phyloP scores from a whole-genome alignment of 176 grass and related monocot species.

The Elymus sibiricus region DNA sequence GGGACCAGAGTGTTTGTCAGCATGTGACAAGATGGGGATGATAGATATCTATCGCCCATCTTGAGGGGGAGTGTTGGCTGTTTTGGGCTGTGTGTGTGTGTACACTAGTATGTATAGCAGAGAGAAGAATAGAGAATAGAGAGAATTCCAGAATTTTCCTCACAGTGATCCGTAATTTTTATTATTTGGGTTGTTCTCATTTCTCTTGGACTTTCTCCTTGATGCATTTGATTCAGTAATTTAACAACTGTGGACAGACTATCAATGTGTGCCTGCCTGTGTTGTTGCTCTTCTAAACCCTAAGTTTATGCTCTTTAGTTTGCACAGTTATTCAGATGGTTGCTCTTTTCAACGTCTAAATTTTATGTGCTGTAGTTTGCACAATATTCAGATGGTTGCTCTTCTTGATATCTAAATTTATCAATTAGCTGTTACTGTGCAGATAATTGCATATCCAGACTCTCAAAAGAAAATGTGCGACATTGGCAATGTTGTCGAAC shows the following conservation, averaged over 20 bases:
- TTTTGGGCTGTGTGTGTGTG: background rate
- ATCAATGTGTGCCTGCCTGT: background rate
- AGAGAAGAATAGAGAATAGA: background rate
- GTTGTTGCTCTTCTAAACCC: background rate
- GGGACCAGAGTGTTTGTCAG: background rate
- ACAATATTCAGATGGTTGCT: background rate
- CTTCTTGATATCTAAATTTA: background rate
- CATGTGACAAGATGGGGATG: background rate
- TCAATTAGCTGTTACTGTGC: constrained; percentile 11
- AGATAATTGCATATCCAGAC: constrained; percentile 31
- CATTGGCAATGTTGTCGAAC: background rate
- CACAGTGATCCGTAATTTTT: background rate
- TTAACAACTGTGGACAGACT: background rate
- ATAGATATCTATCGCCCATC: background rate
- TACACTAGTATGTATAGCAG: background rate
- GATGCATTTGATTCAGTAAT: constrained; percentile 18
- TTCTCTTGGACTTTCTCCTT: background rate
- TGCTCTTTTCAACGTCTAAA: constrained; percentile 1
- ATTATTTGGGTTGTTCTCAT: background rate
- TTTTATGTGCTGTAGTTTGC: constrained; percentile 1
- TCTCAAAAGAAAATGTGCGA: background rate
- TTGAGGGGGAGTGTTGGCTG: background rate
- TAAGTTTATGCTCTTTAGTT: background rate
- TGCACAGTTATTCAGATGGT: constrained; percentile 13
- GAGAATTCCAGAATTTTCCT: background rate